Percentiles rank a stretch among this genome's conserved stretches.
These are phyloP conservation scores for Plasmodium billcollinsi DNA, from an alignment of 169 alveolate genomes.

Conservation along the genomic window DNA sequence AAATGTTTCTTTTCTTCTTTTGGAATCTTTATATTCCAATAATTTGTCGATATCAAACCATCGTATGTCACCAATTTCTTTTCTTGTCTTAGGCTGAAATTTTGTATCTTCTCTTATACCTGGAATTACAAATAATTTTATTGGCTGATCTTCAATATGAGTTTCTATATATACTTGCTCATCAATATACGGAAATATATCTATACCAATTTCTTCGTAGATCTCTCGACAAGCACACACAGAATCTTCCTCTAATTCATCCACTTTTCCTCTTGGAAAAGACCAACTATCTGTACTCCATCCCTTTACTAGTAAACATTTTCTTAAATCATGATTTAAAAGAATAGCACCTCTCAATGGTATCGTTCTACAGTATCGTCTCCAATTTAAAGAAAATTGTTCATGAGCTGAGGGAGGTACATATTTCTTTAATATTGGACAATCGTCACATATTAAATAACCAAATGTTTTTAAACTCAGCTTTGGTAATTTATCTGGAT, in stretches of 20 bases:
- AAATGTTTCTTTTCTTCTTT: constrained; percentile 61
- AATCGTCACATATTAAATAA: constrained; percentile 88
- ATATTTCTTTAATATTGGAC: constrained; percentile 84
- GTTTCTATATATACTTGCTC: constrained; percentile 86
- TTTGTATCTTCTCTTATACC: constrained; percentile 88
- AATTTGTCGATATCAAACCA: constrained; percentile 87
- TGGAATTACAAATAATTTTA: constrained; percentile 90
- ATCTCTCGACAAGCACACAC: constrained; percentile 96
- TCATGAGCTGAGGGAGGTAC: constrained; percentile 85
- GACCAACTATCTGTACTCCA: constrained; percentile 91
- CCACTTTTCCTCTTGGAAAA: constrained; percentile 96
- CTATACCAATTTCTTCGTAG: constrained; percentile 94
- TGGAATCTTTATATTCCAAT: constrained; percentile 35
- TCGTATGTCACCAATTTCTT: constrained; percentile 89
- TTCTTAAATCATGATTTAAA: constrained; percentile 86
- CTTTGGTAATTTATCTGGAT: constrained; percentile 85
- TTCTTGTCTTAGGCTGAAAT: constrained; percentile 87
- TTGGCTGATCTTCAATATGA: constrained; percentile 84
- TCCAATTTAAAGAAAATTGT: constrained; percentile 84
- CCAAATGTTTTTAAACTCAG: constrained; percentile 87
- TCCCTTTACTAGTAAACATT: constrained; percentile 89
- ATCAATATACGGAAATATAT: constrained; percentile 85
- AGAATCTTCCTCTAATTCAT: constrained; percentile 93
- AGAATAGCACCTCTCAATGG: constrained; percentile 93
- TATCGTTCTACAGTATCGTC: constrained; percentile 86